Conservation (phyloP, 1,284 basidiomycete genomes). For the Chalciporus sp. region DNA sequence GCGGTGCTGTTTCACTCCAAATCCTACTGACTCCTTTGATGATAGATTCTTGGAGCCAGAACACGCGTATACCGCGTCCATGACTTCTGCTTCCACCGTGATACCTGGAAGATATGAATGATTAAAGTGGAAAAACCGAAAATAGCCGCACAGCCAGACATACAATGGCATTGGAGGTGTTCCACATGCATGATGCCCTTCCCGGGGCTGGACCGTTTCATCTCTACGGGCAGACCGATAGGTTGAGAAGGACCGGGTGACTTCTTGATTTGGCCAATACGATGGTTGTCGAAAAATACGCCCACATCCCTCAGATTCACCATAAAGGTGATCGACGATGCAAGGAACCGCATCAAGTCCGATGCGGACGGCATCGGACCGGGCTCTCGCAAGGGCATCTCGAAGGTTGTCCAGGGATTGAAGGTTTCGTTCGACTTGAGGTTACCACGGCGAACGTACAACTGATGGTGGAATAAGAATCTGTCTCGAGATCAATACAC, state of each 20-base stretch:
- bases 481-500: neutral
- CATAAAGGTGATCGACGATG: conserved; percentile 94
- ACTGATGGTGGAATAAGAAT: conserved; percentile 1
- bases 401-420: conserved; percentile 82
- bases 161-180: conserved; percentile 1
- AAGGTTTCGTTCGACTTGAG: conserved; percentile 40
- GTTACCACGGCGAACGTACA: conserved; percentile 58
- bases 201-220: conserved; percentile 48
- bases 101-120: neutral
- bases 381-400: conserved; percentile 86
- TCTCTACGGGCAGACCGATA: conserved; percentile 46
- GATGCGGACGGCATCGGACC: conserved; percentile 81
- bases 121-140: neutral
- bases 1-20: conserved; percentile 41
- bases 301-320: conserved; percentile 72
- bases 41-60: neutral
- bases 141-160: neutral
- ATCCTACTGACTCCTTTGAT: neutral
- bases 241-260: conserved; percentile 56
- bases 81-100: conserved; percentile 1
- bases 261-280: conserved; percentile 77
- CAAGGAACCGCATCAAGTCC: conserved; percentile 86
- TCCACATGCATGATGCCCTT: conserved; percentile 55
- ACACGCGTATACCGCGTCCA: neutral
- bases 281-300: conserved; percentile 77